Conservation (phyloP, 2,329 filamentous ascomycete species). For the Xylaria sp. region DNA sequence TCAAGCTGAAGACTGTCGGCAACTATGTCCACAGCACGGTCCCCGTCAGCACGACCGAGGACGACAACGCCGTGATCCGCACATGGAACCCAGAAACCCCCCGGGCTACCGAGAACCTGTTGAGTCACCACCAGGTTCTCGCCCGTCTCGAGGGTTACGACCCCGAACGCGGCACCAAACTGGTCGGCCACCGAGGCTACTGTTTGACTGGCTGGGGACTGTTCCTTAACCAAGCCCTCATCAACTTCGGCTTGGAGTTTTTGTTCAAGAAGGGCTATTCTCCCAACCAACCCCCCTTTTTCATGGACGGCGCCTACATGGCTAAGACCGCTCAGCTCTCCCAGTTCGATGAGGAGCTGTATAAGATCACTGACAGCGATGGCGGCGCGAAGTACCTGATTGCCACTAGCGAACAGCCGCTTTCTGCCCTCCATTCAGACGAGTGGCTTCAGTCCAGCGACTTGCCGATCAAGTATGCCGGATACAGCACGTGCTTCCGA, state of each 20-base stretch:
- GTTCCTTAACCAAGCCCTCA: constrained; percentile 89
- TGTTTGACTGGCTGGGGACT: constrained; percentile 85
- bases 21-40: constrained; percentile 88
- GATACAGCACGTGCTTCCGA: constrained; percentile 94
- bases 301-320: constrained; percentile 97
- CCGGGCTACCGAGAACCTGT: constrained; percentile 78
- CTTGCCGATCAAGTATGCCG: constrained; percentile 90
- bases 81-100: constrained; percentile 83
- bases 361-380: constrained; percentile 93
- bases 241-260: constrained; percentile 95
- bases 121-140: constrained; percentile 96
- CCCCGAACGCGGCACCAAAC: constrained; percentile 87
- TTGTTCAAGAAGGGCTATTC: constrained; percentile 83
- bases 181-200: constrained; percentile 94
- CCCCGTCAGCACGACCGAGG: constrained; percentile 58
- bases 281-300: constrained; percentile 86
- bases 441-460: constrained; percentile 91
- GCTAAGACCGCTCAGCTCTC: constrained; percentile 95
- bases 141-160: constrained; percentile 91
- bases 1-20: constrained; percentile 85
- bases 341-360: constrained; percentile 97
- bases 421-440: constrained; percentile 90
- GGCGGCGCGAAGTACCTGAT: constrained; percentile 70
- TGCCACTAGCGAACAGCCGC: constrained; percentile 92
- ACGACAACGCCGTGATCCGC: constrained; percentile 81